These are phyloP conservation scores for Marasmius fiardii DNA, from an alignment of 1,284 basidiomycete species.

Conservation along the genomic window DNA sequence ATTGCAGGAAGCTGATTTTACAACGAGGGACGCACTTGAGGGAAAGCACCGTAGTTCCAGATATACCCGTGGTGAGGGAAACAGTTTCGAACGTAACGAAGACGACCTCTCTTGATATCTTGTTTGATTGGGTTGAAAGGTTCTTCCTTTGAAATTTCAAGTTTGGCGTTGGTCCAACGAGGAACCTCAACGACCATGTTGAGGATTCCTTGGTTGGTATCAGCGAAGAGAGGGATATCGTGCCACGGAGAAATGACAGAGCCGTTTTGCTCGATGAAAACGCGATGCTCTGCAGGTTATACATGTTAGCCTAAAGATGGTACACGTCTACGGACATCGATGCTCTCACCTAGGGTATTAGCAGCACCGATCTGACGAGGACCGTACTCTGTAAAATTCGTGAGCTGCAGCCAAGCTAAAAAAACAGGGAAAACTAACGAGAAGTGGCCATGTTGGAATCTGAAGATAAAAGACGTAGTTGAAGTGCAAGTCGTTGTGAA, in stretches of 20 bases:
- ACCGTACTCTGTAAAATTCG: slow-evolving; percentile 53
- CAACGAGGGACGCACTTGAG: slow-evolving; percentile 59
- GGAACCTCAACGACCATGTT: slow-evolving; percentile 99
- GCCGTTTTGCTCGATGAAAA: slow-evolving; percentile 89
- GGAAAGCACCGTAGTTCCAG: slow-evolving; percentile 99
- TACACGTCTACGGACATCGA: slow-evolving; percentile 4
- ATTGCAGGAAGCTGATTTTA: background rate
- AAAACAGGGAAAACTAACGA: slow-evolving; percentile 39
- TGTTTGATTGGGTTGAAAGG: slow-evolving; percentile 99
- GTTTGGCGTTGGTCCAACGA: slow-evolving; percentile 99
- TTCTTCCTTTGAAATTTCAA: slow-evolving; percentile 99
- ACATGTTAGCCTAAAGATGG: slow-evolving; percentile 8
- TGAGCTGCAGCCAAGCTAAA: slow-evolving; percentile 13
- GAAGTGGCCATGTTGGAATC: slow-evolving; percentile 51
- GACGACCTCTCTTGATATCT: slow-evolving; percentile 93
- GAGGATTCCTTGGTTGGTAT: slow-evolving; percentile 89
- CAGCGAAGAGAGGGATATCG: slow-evolving; percentile 95
- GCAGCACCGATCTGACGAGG: slow-evolving; percentile 82
- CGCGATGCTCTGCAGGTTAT: slow-evolving; percentile 77
- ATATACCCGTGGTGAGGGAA: slow-evolving; percentile 99
- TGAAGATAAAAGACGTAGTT: slow-evolving; percentile 53
- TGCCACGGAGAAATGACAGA: slow-evolving; percentile 90
- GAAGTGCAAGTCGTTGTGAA: slow-evolving; percentile 51
- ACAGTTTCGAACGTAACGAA: slow-evolving; percentile 98
- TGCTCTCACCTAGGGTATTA: slow-evolving; percentile 83